Percentiles rank a stretch among this genome's conserved stretches.
Evolutionary conservation across 1,284 basidiomycete genomes (phyloP).

Genomic region (Pseudozyma sp.): DNA sequence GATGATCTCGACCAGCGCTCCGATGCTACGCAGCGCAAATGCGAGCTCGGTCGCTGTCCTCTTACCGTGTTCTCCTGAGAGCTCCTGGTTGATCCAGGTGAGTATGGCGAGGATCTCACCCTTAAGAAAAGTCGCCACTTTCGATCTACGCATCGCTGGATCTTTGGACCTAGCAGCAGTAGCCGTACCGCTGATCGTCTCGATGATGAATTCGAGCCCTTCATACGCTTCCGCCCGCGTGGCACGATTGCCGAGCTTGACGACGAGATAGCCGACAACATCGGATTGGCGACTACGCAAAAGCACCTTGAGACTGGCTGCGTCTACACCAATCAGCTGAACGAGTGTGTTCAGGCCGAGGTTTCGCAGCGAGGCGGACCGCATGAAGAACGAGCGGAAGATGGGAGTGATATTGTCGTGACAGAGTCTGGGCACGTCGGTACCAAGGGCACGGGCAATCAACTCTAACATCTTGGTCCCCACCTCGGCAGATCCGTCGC

Average conservation of each 20-base stretch:
- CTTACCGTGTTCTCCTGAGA: slow-evolving; percentile 61
- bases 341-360: slow-evolving; percentile 45
- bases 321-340: slow-evolving; percentile 48
- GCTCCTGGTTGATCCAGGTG: slow-evolving; percentile 65
- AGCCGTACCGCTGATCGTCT: slow-evolving; percentile 32
- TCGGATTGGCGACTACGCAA: slow-evolving; percentile 61
- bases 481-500: slow-evolving; percentile 30
- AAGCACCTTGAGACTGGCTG: slow-evolving; percentile 49
- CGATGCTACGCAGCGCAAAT: slow-evolving; percentile 76
- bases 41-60: slow-evolving; percentile 51
- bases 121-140: slow-evolving; percentile 51
- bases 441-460: slow-evolving; percentile 56
- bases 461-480: slow-evolving; percentile 49
- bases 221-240: slow-evolving; percentile 49
- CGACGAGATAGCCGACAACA: slow-evolving; percentile 64
- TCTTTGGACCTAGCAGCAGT: slow-evolving; percentile 26
- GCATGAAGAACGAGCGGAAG: slow-evolving; percentile 60
- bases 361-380: slow-evolving; percentile 38
- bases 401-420: slow-evolving; percentile 60
- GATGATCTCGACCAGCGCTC: slow-evolving; percentile 78
- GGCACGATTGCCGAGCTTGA: slow-evolving; percentile 56
- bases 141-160: slow-evolving; percentile 15
- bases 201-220: slow-evolving; percentile 59
- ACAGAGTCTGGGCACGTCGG: slow-evolving; percentile 56
- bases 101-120: slow-evolving; percentile 65